A percentile compares a stretch with the other conserved stretches of the same genome.
Conservation (phyloP, 768 basidiomycete species). For the Hygrophoropsis aurantiaca region DNA sequence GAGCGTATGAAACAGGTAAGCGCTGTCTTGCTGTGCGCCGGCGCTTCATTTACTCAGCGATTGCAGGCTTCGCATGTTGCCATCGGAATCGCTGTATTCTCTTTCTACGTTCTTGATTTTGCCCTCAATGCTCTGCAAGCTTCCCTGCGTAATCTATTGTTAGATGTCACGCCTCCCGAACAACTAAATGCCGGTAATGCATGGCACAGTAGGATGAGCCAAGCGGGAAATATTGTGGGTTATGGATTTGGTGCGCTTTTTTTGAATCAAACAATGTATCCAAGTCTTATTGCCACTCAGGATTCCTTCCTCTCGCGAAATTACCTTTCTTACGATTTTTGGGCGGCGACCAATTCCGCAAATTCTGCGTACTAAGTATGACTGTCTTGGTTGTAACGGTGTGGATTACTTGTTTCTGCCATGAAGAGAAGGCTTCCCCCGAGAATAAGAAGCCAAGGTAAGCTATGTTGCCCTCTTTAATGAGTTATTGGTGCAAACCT, state of each 20-base stretch:
- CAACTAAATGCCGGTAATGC: conserved; percentile 95
- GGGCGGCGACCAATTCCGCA: conserved; percentile 93
- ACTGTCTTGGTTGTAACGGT: conserved; percentile 78
- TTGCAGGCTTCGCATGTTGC: conserved; percentile 64
- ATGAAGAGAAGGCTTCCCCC: conserved; percentile 74
- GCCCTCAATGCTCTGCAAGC: conserved; percentile 96
- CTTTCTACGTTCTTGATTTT: conserved; percentile 95
- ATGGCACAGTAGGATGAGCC: conserved; percentile 96
- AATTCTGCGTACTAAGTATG: conserved; percentile 88
- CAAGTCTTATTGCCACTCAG: conserved; percentile 33
- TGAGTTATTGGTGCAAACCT: conserved; percentile 1
- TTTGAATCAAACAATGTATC: conserved; percentile 4
- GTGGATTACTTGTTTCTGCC: conserved; percentile 83
- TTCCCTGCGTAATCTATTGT: conserved; percentile 87
- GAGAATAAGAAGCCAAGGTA: conserved; percentile 45
- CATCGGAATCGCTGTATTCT: conserved; percentile 82
- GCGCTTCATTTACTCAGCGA: conserved; percentile 1
- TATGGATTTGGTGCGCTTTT: conserved; percentile 76
- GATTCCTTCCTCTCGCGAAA: conserved; percentile 84
- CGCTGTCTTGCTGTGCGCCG: conserved; percentile 2
- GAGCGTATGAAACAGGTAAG: conserved; percentile 60
- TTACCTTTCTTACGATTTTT: conserved; percentile 77
- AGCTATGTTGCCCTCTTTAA: conserved; percentile 8
- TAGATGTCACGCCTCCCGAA: conserved; percentile 86
- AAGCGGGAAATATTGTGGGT: conserved; percentile 95